These are phyloP conservation scores for Carex parvula DNA, from an alignment of 176 grass and related monocot species.

Conservation along the genomic window DNA sequence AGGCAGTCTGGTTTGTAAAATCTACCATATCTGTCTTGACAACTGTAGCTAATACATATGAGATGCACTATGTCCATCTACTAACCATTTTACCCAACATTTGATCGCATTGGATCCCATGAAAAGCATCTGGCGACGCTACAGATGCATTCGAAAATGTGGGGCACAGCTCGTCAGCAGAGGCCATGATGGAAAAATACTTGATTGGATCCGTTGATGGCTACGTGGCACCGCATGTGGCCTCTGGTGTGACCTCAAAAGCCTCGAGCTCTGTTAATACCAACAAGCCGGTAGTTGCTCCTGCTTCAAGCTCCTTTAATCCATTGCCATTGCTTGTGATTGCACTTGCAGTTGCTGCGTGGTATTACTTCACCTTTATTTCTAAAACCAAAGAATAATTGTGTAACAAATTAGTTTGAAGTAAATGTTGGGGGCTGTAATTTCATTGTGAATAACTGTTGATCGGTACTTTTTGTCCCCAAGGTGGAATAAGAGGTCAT, in stretches of 20 bases:
- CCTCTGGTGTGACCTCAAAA: background rate
- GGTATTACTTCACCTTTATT: constrained; percentile 65
- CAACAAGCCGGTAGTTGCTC: constrained; percentile 34
- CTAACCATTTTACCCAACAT: background rate
- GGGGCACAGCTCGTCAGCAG: constrained; percentile 66
- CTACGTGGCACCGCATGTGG: background rate
- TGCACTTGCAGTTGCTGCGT: constrained; percentile 48
- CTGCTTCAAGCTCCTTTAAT: constrained; percentile 39
- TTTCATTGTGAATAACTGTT: background rate
- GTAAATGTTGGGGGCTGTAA: background rate
- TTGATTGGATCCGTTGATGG: constrained; percentile 46
- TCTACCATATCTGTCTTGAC: background rate
- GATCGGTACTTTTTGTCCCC: background rate
- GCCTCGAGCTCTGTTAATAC: constrained; percentile 22
- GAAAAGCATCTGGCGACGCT: constrained; percentile 58
- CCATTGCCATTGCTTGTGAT: constrained; percentile 52
- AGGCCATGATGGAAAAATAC: constrained; percentile 58
- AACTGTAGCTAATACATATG: background rate
- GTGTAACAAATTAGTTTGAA: background rate
- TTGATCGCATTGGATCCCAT: background rate
- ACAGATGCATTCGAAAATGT: constrained; percentile 68
- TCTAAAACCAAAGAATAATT: constrained; percentile 31
- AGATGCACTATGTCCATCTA: background rate
- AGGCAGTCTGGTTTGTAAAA: too few relatives aligned
- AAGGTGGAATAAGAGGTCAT: background rate